Evolutionary conservation across 202 grass and related monocot species (phyloP), one percentile per base, ranked within the genome.

Genomic region (Schoenoplectus tabernaemontani): DNA sequence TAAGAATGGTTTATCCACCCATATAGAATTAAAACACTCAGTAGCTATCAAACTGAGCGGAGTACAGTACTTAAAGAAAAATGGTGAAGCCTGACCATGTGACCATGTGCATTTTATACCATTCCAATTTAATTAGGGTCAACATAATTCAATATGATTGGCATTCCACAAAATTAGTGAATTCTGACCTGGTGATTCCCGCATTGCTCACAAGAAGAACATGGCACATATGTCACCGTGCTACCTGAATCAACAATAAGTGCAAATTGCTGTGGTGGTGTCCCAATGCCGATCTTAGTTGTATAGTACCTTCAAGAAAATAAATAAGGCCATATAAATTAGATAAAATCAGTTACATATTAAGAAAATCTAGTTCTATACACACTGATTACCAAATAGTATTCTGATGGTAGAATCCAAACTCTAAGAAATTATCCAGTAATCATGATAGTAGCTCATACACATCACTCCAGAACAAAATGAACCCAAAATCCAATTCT

Each of bases 221-320:
- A 98, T 54, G 95, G 95, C 37, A 98, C 95, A 75, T 98, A 98
- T 7, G 95, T 98, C 50, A 98, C 95, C n/a, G 95, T 98, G 89
- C 95, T 98, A 51, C 95, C 95, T 3, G 95, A 98, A 87, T 98
- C 95, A 48, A 98, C 95, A 77, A 97, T 97, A 72, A 97, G 82
- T 23, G 91, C 91, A 68, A 97, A 97, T 87, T 90, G 80, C 86
- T 97, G 95, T 9, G 95, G 87, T 3, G 95, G 95, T 64, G 95
- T 90, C 57, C 95, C 95, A 44, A 97, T 97, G 72, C 86, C 88
- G 13, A 94, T 86, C 84, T 91, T 85, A 72, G 91, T 94, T 34
- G 95, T 98, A 62, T 98, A 98, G 77, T 98, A 98, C 59, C 95
- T 97, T 26, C 17, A 81, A 64, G 17, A 44, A 39, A 11, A 44